Conservation (phyloP, 106 monocot genomes). For the Phalaenopsis equestris region DNA sequence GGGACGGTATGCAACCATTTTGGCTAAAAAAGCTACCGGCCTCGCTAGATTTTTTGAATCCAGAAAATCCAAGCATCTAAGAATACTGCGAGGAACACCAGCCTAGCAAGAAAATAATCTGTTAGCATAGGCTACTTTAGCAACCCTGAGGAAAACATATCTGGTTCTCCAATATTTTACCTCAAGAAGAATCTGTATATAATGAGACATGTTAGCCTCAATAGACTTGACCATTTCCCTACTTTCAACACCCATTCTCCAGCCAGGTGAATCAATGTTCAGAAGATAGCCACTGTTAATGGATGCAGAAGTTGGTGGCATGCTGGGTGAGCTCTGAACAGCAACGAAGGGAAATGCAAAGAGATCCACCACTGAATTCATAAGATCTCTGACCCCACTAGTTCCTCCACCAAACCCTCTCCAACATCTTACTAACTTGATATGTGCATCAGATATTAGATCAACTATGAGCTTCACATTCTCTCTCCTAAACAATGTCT, state of each 20-base stretch:
- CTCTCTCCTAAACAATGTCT: constrained; percentile 69
- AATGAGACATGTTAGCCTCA: constrained; percentile 54
- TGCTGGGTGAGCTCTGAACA: constrained; percentile 66
- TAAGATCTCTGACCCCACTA: constrained; percentile 60
- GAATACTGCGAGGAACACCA: constrained; percentile 46
- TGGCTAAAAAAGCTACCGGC: constrained; percentile 79
- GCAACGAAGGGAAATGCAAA: constrained; percentile 96
- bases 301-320: constrained; percentile 75
- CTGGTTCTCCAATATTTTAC: constrained; percentile 21
- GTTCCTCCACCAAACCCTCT: constrained; percentile 71
- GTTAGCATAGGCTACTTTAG: neutral
- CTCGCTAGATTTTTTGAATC: constrained; percentile 47
- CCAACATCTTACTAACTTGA: constrained; percentile 60
- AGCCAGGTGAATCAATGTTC: constrained; percentile 70
- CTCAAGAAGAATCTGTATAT: constrained; percentile 81
- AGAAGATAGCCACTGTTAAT: constrained; percentile 84
- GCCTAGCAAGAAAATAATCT: constrained; percentile 35
- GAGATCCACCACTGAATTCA: constrained; percentile 76
- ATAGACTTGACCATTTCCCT: constrained; percentile 66
- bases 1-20: constrained; percentile 88
- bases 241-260: constrained; percentile 66
- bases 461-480: constrained; percentile 49
- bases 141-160: neutral
- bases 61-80: constrained; percentile 54
- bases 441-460: constrained; percentile 60